phyloP scores from a whole-genome alignment of 2,329 filamentous ascomycete genomes.

The Alternaria viburni region DNA sequence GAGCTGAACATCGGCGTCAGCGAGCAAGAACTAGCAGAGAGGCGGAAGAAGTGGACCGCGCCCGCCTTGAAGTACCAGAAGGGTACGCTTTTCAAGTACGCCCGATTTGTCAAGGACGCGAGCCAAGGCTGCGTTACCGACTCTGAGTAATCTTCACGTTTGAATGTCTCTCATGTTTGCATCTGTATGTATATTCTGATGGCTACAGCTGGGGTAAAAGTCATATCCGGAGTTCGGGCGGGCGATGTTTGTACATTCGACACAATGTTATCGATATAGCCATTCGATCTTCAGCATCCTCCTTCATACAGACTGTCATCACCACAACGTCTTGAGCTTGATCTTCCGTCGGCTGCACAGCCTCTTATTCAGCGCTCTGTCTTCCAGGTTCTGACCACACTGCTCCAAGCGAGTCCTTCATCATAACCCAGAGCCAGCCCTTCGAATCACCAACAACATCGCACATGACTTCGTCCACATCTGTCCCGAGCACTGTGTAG shows the following conservation, averaged over 20 bases:
- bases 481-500: background rate
- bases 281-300: background rate
- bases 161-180: background rate
- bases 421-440: background rate
- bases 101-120: constrained; percentile 62
- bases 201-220: constrained; percentile 3
- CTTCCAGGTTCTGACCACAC: background rate
- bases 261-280: background rate
- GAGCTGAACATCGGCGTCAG: constrained; percentile 70
- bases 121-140: constrained; percentile 67
- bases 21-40: constrained; percentile 64
- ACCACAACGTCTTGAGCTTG: background rate
- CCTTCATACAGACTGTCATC: background rate
- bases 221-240: background rate
- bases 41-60: constrained; percentile 60
- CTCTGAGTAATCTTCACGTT: constrained; percentile 31
- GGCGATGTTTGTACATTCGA: background rate
- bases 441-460: background rate
- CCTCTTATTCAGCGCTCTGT: background rate
- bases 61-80: constrained; percentile 63
- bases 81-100: constrained; percentile 67
- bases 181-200: background rate
- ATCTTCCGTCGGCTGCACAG: background rate
- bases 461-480: background rate
- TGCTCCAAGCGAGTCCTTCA: background rate